These are phyloP conservation scores for Ceraceosorus guamensis DNA, from an alignment of 1,284 basidiomycete species.

Conservation along the genomic window DNA sequence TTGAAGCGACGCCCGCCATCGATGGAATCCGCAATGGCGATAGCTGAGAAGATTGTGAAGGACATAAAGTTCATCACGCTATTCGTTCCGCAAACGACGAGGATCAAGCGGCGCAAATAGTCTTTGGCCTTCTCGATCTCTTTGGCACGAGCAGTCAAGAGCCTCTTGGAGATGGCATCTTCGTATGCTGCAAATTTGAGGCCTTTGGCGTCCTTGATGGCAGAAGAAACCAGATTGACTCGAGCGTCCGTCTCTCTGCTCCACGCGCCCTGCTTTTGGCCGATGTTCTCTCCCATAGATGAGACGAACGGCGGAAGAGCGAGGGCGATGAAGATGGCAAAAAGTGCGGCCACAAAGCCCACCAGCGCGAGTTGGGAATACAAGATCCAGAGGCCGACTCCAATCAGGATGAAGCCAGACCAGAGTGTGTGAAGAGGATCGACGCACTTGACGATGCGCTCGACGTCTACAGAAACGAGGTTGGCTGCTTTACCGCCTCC, in stretches of 20 bases:
- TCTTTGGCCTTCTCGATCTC: slow-evolving; percentile 11
- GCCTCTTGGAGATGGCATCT: slow-evolving; percentile 19
- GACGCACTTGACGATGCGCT: slow-evolving; percentile 28
- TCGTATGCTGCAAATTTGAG: slow-evolving; percentile 42
- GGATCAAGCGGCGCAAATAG: slow-evolving; percentile 2
- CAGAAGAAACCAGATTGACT: slow-evolving; percentile 27
- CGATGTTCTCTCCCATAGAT: slow-evolving; percentile 13
- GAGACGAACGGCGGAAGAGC: slow-evolving; percentile 21
- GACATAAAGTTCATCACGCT: slow-evolving; percentile 16
- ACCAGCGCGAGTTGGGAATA: slow-evolving; percentile 25
- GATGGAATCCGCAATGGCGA: slow-evolving; percentile 22
- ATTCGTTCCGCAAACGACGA: slow-evolving; percentile 21
- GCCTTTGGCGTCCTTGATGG: slow-evolving; percentile 33
- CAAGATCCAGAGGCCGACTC: slow-evolving; percentile 30
- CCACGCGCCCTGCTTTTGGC: slow-evolving; percentile 25
- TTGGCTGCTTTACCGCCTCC: slow-evolving; percentile 35
- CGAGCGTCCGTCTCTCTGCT: slow-evolving; percentile 27
- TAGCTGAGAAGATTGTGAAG: slow-evolving; percentile 20
- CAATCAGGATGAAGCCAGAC: slow-evolving; percentile 26
- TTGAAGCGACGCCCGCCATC: slow-evolving; percentile 22
- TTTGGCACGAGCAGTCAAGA: slow-evolving; percentile 18
- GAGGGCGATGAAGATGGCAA: slow-evolving; percentile 21
- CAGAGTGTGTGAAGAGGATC: slow-evolving; percentile 29
- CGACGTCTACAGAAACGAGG: slow-evolving; percentile 41
- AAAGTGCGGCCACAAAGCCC: slow-evolving; percentile 27